These are phyloP conservation scores for Cucumis sativus DNA, from an alignment of 306 rosid genomes.

Conservation along the genomic window Cucumber_9930_V3 NC_026659.2:15300501-15301000, in stretches of 20 bases:
- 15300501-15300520: neutral
- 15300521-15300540: neutral
- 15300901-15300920: conserved; percentile 69
- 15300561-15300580: conserved; percentile 15
- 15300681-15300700: conserved; percentile 63
- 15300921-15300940: conserved; percentile 65
- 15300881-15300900: conserved; percentile 56
- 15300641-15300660: conserved; percentile 60
- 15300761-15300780: conserved; percentile 64
- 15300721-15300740: conserved; percentile 36
- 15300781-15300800: neutral
- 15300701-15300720: conserved; percentile 51
- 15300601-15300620: conserved; percentile 64
- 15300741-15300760: conserved; percentile 63
- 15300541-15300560: conserved; percentile 12
- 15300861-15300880: neutral
- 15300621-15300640: conserved; percentile 76
- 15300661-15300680: conserved; percentile 57
- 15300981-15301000: conserved; percentile 41
- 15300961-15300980: conserved; percentile 56
- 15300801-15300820: too few species aligned
- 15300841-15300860: too few species aligned
- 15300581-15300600: conserved; percentile 51
- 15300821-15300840: too few species aligned
- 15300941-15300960: conserved; percentile 77